Percentiles rank a stretch among this genome's conserved stretches.
These are phyloP conservation scores for Hibiscus trionum DNA, from an alignment of 345 rosid species.

Conservation along the genomic window DNA sequence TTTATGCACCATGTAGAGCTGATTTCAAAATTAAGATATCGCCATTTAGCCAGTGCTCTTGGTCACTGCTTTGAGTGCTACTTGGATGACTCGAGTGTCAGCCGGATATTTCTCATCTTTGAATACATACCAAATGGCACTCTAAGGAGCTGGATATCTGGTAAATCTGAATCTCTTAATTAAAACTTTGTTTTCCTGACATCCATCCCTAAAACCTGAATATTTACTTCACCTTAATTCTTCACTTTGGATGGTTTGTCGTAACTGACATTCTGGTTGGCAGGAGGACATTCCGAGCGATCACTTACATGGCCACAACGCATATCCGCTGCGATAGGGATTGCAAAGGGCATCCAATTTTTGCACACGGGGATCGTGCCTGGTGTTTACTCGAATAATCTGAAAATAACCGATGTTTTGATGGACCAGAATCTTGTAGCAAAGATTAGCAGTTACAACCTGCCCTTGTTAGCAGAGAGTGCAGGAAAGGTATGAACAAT, in stretches of 20 bases:
- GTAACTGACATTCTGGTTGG: constrained; percentile 7
- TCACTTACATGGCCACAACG: constrained; percentile 81
- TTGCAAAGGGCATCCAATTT: constrained; percentile 83
- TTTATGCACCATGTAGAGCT: constrained; percentile 81
- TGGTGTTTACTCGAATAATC: constrained; percentile 66
- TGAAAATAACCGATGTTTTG: constrained; percentile 75
- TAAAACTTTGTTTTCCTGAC: background rate
- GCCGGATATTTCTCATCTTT: constrained; percentile 84
- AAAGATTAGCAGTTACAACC: constrained; percentile 80
- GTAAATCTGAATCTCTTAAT: constrained; percentile 28
- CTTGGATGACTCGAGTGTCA: constrained; percentile 87
- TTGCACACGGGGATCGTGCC: constrained; percentile 96
- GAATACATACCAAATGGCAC: constrained; percentile 86
- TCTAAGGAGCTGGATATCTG: constrained; percentile 81
- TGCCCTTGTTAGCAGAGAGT: constrained; percentile 64
- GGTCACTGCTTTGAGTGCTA: constrained; percentile 95
- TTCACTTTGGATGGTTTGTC: background rate
- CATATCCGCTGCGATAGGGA: constrained; percentile 76
- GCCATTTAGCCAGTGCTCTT: constrained; percentile 75
- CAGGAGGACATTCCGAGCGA: constrained; percentile 42
- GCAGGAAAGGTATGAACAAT: constrained; percentile 43
- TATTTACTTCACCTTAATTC: background rate
- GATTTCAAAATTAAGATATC: constrained; percentile 76
- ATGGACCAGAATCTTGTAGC: constrained; percentile 73
- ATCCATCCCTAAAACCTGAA: background rate